Evolutionary conservation across 2,329 filamentous ascomycete genomes (phyloP), one percentile per base, ranked within the genome.

Genomic region (Talaromyces sp.): DNA sequence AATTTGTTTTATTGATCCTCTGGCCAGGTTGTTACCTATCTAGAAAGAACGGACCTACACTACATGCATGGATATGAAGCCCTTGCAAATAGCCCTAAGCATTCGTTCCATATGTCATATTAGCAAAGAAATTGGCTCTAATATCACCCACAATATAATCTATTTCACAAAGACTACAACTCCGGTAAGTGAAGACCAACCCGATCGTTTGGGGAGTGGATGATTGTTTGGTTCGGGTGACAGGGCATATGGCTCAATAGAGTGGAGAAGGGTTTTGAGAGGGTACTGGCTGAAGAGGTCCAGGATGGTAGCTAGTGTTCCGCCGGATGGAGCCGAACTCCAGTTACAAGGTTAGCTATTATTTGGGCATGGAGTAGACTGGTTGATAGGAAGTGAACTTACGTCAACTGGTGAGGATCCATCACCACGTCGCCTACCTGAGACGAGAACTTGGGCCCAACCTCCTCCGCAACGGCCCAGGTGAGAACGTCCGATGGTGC

Each of bases 401-500:
- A 54, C 51, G 51, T 54, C 51, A 54, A 31, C 15, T 34, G 51
- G 22, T 54, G 27, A 19, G 19, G 51, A 54, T 54, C 51, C 27
- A 54, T 54, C 29, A 54, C 51, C 3, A 54, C 27, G 13, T 54
- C 51, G 10, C 51, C 51, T 4, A 54, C 29, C 17, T 34, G 51
- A 2, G 51, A 19, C 17, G 29, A 54, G 13, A 54, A 31, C 17
- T 36, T 27, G 15, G 59, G 29, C 19, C 45, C 27, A 1, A 49
- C 19, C 15, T 51, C 45, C n/a, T 34, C 59, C 5, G 22, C 45
- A 22, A 62, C 27, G 2, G 19, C 59, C 43, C 59, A 62, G 29
- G 45, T 62, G 45, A 62, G 59, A n/a, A 51, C 25, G 10, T 62
- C 59, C 22, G 59, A 62, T 11, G 59, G 59, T 3, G 59, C 59